phyloP scores from a whole-genome alignment of 1,284 basidiomycete genomes.

The Tilletia setariae region DNA sequence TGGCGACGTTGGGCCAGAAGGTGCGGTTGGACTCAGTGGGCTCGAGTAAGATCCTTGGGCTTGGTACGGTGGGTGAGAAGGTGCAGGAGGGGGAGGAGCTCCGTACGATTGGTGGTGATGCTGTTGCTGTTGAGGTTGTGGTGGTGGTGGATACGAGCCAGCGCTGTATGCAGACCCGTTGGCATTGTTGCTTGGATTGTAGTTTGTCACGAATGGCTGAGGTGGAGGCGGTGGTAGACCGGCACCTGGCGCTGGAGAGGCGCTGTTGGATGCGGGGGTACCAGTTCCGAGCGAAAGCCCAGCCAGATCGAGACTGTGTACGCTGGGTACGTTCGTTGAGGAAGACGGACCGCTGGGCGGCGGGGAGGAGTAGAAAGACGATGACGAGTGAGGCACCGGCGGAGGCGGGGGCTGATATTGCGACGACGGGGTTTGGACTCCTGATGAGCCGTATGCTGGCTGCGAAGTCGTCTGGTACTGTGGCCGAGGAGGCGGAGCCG shows the following conservation, averaged over 20 bases:
- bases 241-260: neutral
- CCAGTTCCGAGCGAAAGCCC: constrained; percentile 5
- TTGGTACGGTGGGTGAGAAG: neutral
- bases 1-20: too few species aligned
- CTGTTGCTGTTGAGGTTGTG: constrained; percentile 36
- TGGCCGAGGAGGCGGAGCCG: neutral
- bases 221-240: constrained; percentile 4
- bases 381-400: neutral
- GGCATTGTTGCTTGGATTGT: neutral
- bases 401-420: constrained; percentile 12
- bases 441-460: neutral
- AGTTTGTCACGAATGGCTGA: constrained; percentile 4
- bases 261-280: neutral
- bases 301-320: constrained; percentile 7
- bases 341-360: neutral
- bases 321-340: neutral
- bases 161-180: neutral
- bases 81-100: constrained; percentile 9
- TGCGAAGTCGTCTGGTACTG: neutral
- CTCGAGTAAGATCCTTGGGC: neutral
- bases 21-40: neutral
- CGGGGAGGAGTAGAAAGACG: constrained; percentile 2
- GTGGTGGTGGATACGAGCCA: neutral
- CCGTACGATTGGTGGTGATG: constrained; percentile 8
- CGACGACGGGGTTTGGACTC: neutral